Evolutionary conservation across 2,329 filamentous ascomycete genomes (phyloP).

Genomic region (Verticillium dahliae): DNA sequence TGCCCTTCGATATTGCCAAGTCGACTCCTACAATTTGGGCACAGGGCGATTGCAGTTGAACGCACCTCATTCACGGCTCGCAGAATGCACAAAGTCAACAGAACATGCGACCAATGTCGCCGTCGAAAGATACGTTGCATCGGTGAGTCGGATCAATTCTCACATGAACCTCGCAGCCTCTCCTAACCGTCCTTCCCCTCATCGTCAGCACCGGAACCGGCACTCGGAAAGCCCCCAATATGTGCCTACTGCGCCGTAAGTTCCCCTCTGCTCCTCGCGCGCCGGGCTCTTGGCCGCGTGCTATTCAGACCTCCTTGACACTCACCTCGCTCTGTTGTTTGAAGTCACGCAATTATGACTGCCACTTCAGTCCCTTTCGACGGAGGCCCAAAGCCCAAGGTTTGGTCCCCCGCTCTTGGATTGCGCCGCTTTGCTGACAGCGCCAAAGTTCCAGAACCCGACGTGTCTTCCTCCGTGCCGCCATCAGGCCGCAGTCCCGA

Average conservation of each 20-base stretch:
- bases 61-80: too few relatives aligned
- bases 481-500: not conserved
- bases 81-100: conserved; percentile 2
- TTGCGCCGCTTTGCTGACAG: not conserved
- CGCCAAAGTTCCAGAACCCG: not conserved
- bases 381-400: not conserved
- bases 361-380: conserved; percentile 2
- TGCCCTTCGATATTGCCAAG: too few relatives aligned
- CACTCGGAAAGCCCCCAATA: not conserved
- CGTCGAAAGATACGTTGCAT: conserved; percentile 15
- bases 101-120: conserved; percentile 15
- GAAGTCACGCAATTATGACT: conserved; percentile 1
- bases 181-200: not conserved
- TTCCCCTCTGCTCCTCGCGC: too few relatives aligned
- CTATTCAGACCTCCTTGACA: not conserved
- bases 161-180: not conserved
- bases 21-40: too few relatives aligned
- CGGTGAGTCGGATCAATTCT: conserved; percentile 3
- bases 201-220: not conserved
- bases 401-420: not conserved
- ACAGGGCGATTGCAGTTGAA: too few relatives aligned
- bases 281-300: too few relatives aligned
- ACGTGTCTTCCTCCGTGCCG: not conserved
- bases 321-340: not conserved
- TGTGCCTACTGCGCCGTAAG: conserved; percentile 1